These are phyloP conservation scores for Cercophora sp. DNA, from an alignment of 495 filamentous ascomycete genomes.

Conservation along the genomic window DNA sequence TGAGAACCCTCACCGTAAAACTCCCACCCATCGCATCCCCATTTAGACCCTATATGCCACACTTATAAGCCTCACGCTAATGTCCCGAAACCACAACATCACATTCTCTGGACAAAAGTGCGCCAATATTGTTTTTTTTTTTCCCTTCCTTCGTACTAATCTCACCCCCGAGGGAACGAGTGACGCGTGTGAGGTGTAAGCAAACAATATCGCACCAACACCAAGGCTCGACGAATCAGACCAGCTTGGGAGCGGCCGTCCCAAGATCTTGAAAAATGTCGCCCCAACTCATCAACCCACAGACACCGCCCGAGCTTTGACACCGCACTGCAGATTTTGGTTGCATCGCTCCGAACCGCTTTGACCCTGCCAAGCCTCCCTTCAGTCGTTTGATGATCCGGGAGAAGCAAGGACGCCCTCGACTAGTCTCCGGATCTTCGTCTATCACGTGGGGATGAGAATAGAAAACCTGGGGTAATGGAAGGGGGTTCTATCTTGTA, in stretches of 20 bases:
- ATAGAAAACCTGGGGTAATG: too few species aligned
- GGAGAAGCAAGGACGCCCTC: background rate
- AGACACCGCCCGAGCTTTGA: conserved; percentile 3
- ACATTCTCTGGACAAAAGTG: too few species aligned
- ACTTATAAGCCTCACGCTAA: too few species aligned
- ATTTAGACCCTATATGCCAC: too few species aligned
- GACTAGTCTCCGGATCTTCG: background rate
- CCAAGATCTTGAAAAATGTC: too few species aligned
- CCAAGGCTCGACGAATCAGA: background rate
- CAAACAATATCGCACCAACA: background rate
- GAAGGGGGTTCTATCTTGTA: background rate
- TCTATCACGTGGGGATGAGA: conserved; percentile 5
- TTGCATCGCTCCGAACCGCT: conserved; percentile 8
- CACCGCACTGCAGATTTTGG: conserved; percentile 1
- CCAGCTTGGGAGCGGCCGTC: background rate
- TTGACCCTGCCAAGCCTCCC: conserved; percentile 11
- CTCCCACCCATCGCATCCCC: too few species aligned
- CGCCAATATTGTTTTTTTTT: too few species aligned
- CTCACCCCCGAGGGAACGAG: too few species aligned
- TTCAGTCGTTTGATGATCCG: conserved; percentile 3
- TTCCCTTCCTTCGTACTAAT: too few species aligned
- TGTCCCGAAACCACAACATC: too few species aligned
- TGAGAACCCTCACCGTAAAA: too few species aligned
- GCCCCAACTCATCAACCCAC: background rate
- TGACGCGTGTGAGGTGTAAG: too few species aligned